Conservation (phyloP, 805 yeast genomes). For the Saccharomycopsis amapae region DNA sequence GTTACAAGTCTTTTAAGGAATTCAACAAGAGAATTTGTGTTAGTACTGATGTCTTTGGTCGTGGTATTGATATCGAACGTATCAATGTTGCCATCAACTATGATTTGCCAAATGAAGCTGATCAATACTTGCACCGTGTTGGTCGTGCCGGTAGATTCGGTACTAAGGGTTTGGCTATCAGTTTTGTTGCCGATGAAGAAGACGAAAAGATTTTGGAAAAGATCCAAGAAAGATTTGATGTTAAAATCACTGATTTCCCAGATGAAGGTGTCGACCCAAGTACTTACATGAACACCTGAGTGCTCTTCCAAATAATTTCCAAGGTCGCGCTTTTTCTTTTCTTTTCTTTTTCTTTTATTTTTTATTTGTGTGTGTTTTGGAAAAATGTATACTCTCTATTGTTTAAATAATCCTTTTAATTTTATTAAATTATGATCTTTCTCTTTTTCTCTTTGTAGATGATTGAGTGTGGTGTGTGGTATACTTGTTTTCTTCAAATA, state of each 20-base stretch:
- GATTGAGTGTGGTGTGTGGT: too few species aligned
- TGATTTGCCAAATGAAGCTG: constrained; percentile 94
- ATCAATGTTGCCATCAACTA: constrained; percentile 96
- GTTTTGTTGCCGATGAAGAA: constrained; percentile 77
- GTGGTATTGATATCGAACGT: constrained; percentile 99
- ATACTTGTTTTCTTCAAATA: too few species aligned
- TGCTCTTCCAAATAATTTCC: too few species aligned
- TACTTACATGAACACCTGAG: constrained; percentile 90
- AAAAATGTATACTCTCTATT: too few species aligned
- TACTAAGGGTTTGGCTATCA: constrained; percentile 95
- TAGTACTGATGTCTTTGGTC: constrained; percentile 96
- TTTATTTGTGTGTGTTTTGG: too few species aligned
- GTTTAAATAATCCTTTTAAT: too few species aligned
- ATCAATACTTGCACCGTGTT: constrained; percentile 97
- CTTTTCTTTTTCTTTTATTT: too few species aligned
- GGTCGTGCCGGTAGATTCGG: constrained; percentile 99
- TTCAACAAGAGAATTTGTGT: constrained; percentile 98
- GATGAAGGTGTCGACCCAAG: constrained; percentile 97
- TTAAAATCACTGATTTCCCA: constrained; percentile 90
- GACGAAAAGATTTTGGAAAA: constrained; percentile 86
- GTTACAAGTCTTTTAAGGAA: constrained; percentile 94
- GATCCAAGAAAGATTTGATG: constrained; percentile 97
- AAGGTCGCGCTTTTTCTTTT: too few species aligned
- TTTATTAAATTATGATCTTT: too few species aligned
- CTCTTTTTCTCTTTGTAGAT: too few species aligned